phyloP scores from a whole-genome alignment of 148 eudicot species.

The Nepenthes gracilis region DNA sequence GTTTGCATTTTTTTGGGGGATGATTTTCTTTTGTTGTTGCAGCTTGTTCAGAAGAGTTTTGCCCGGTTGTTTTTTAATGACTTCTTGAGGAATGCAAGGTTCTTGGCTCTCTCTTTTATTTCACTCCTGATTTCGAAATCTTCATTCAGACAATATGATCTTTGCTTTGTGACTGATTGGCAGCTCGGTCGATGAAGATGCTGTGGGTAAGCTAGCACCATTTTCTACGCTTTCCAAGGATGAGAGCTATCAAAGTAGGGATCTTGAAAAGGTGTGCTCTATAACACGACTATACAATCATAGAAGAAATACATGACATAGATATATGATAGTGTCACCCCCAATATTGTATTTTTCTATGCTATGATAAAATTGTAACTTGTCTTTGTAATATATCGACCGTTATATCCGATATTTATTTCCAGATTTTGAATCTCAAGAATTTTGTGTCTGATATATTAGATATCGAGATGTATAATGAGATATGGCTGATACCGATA shows the following conservation, averaged over 20 bases:
- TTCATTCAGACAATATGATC: neutral
- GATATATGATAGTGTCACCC: no score
- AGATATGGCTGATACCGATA: no score
- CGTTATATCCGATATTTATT: no score
- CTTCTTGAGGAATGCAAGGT: conserved; percentile 81
- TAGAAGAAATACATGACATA: no score
- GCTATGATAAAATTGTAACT: no score
- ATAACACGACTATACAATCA: neutral
- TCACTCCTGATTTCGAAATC: neutral
- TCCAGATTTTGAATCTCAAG: no score
- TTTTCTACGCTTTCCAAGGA: conserved; percentile 55
- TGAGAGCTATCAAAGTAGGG: conserved; percentile 92
- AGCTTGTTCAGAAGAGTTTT: conserved; percentile 99
- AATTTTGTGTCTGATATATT: no score
- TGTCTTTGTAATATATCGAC: no score
- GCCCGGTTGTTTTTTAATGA: conserved; percentile 76
- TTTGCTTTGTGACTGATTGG: neutral
- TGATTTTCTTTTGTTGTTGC: conserved; percentile 21
- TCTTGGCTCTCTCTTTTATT: conserved; percentile 1
- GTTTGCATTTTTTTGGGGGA: neutral
- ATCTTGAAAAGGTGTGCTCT: conserved; percentile 83
- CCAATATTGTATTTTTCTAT: no score
- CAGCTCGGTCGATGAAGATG: conserved; percentile 72
- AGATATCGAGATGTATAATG: no score
- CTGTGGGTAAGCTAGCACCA: conserved; percentile 74